Percentiles rank a stretch among this genome's conserved stretches.
These are phyloP conservation scores for Nymphaea thermarum DNA, from an alignment of 164 flowering plant genomes.

Conservation along the genomic window DNA sequence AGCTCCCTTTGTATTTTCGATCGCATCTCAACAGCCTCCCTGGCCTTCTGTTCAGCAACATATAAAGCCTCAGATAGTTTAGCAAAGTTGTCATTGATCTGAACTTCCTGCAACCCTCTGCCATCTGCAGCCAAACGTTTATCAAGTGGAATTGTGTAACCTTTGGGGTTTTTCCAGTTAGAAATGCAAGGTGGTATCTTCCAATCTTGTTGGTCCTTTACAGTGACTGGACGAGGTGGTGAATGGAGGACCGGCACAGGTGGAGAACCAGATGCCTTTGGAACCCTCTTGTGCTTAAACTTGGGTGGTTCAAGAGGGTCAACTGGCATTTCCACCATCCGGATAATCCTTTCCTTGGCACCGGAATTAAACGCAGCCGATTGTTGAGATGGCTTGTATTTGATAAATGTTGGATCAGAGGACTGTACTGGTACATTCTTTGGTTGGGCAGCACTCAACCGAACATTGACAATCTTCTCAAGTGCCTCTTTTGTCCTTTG, in stretches of 20 bases:
- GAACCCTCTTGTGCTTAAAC: conserved; percentile 94
- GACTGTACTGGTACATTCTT: conserved; percentile 72
- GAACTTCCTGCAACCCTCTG: conserved; percentile 88
- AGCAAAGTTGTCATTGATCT: conserved; percentile 89
- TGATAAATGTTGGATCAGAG: conserved; percentile 66
- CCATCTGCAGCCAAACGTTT: conserved; percentile 98
- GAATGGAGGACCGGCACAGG: conserved; percentile 98
- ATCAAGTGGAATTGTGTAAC: conserved; percentile 92
- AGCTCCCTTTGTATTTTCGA: conserved; percentile 92
- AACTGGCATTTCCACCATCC: conserved; percentile 86
- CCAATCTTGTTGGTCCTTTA: conserved; percentile 96
- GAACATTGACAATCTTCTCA: conserved; percentile 78
- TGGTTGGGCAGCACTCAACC: conserved; percentile 71
- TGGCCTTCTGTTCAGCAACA: conserved; percentile 91
- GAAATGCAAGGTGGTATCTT: conserved; percentile 94
- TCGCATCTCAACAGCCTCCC: conserved; percentile 92
- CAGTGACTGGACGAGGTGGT: conserved; percentile 93
- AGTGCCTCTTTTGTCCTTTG: conserved; percentile 54
- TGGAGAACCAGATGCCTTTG: conserved; percentile 88
- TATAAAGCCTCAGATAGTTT: conserved; percentile 84
- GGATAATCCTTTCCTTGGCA: conserved; percentile 79
- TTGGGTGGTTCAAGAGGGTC: conserved; percentile 96
- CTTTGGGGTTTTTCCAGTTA: conserved; percentile 96
- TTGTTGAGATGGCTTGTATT: conserved; percentile 92
- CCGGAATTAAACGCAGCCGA: conserved; percentile 87